phyloP scores from a whole-genome alignment of 495 filamentous ascomycete species.

The Bryoglossum gracile region DNA sequence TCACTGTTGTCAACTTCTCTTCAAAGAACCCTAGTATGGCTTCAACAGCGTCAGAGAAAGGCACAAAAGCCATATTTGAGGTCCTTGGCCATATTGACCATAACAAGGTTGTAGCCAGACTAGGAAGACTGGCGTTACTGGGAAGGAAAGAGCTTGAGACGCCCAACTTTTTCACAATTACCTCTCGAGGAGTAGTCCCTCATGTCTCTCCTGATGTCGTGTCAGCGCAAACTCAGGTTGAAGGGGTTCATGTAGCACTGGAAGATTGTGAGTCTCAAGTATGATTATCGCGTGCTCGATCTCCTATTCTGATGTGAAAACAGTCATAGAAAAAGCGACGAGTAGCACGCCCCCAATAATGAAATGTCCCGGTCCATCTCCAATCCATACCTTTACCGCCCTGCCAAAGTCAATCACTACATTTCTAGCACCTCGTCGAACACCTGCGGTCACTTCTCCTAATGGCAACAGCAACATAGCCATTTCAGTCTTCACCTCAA shows the following conservation, averaged over 20 bases:
- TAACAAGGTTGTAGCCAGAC: constrained; percentile 31
- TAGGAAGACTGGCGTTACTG: constrained; percentile 56
- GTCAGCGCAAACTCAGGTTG: constrained; percentile 52
- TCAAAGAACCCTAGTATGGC: background rate
- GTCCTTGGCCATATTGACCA: constrained; percentile 9
- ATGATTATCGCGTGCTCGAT: constrained; percentile 11
- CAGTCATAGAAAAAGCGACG: constrained; percentile 70
- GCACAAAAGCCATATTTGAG: constrained; percentile 4
- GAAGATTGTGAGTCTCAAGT: constrained; percentile 75
- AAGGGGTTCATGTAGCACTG: constrained; percentile 69
- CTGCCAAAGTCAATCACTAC: constrained; percentile 46
- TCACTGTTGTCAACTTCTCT: too few species aligned
- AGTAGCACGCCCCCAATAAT: constrained; percentile 35
- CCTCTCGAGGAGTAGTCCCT: constrained; percentile 75
- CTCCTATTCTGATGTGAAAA: constrained; percentile 20
- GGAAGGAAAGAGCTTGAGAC: constrained; percentile 60
- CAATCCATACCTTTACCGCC: constrained; percentile 66
- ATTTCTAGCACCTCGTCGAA: constrained; percentile 71
- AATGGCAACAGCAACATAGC: constrained; percentile 63
- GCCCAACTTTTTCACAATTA: constrained; percentile 70
- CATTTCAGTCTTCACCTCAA: constrained; percentile 72
- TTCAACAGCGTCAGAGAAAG: background rate
- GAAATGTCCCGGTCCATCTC: constrained; percentile 33
- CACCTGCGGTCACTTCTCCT: constrained; percentile 66
- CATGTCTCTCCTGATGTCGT: constrained; percentile 86